Evolutionary conservation across 1,284 basidiomycete species (phyloP), one percentile per base, ranked within the genome.

Genomic region (Crepidotus sp.): DNA sequence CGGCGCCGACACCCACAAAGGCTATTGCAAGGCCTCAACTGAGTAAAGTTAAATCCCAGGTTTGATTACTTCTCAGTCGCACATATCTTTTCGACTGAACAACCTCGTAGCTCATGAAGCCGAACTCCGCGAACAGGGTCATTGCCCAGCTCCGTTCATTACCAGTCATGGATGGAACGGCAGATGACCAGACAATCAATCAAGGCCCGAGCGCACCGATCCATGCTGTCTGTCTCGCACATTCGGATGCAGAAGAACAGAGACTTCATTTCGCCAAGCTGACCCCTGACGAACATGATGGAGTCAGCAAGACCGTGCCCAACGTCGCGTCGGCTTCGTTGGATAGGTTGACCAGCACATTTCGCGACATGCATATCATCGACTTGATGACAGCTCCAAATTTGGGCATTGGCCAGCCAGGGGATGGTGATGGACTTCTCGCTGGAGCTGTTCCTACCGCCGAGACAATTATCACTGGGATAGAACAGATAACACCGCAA

Each of bases 361-460:
- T 87, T 50, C 62, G 68, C 24, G 68, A 79, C 31, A 62, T 86
- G 57, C 73, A 74, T 45, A 52, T 86, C 45, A 61, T 86, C 40
- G 69, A 75, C 57, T 64, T 83, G 25, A 45, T 83, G 36, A 61
- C 61, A 0, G 63, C 70, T 2, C 71, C 77, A 0, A 71, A 79
- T 52, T 60, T 81, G 52, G 81, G 82, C 8, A 59, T 83, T 4
- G 81, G 79, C 9, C 61, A 64, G 48, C 62, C 62, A 14, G 63
- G 59, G 11, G 52, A 63, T 46, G 62, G 61, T 34, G 52, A 50
- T 29, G 83, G 85, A 3, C 57, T 85, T 15, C 65, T 88, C 18
- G 73, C 80, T 13, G 85, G 85, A 8, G 74, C 83, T 6, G 58
- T 88, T 6, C 86, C 85, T 3, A 84, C 80, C 0, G 71, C 84